Evolutionary conservation across 352 stramenopile species (phyloP), one percentile per base, ranked within the genome.

Genomic region (Pilasporangium apinafurcum): DNA sequence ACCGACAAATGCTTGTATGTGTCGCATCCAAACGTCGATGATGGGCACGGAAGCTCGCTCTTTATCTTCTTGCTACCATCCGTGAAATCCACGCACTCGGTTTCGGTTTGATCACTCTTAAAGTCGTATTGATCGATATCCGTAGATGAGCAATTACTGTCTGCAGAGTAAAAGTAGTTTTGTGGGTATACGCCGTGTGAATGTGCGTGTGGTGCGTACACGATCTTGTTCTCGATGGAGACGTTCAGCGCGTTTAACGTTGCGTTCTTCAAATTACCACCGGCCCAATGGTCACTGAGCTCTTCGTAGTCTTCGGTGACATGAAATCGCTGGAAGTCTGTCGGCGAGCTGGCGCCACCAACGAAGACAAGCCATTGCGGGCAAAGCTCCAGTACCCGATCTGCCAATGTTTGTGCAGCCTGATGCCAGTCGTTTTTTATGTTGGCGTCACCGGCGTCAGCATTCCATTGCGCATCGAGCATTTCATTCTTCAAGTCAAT

Each of bases 331-430:
- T 82, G 48, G 5, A 48, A 37, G 5, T 51, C 32, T 0, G 62
- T 69, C 12, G 68, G 61, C 1, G 70, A 81, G 14, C 62, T 74
- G n/a, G 67, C 67, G 34, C 68, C 68, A 6, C 61, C 71, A 5
- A 81, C 61, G 37, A 85, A 85, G 9, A 80, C 66, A 20, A 86
- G 62, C 72, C 72, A 88, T 16, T 77, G 65, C 21, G 76, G 69
- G 39, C 76, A 86, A 10, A 62, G 31, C 16, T 72, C 59, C 0
- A 78, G 27, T 5, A 83, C 50, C 25, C 56, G 59, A 44, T 80
- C 59, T 1, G 58, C 54, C n/a, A 80, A 26, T n/a, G 57, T 31
- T 35, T 63, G 34, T 1, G 70, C 64, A 7, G 65, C 70, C 27
- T 53, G 27, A 12, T 50, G 54, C 70, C 67, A 80, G 54, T 83